Evolutionary conservation across 768 basidiomycete species (phyloP).

Genomic region (Termitomyces sp.): DNA sequence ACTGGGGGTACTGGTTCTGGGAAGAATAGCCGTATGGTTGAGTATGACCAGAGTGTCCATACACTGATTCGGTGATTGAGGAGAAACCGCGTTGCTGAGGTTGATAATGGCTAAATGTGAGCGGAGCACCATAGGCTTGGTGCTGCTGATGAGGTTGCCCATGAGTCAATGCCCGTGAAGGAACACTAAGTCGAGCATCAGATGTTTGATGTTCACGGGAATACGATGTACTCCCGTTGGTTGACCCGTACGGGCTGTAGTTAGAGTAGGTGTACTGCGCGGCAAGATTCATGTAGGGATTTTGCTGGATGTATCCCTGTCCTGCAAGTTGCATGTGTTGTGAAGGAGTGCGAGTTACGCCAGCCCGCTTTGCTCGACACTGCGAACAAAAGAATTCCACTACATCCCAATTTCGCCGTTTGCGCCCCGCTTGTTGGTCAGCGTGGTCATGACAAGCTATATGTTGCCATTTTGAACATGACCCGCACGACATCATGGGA

Average conservation of each 20-base stretch:
- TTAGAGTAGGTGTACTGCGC: constrained; percentile 6
- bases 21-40: constrained; percentile 19
- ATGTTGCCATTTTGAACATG: constrained; percentile 88
- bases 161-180: not conserved
- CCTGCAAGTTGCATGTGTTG: constrained; percentile 15
- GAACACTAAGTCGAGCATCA: not conserved
- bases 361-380: constrained; percentile 37
- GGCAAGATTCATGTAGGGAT: constrained; percentile 10
- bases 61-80: constrained; percentile 18
- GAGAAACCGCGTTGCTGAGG: constrained; percentile 39
- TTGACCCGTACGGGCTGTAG: constrained; percentile 2
- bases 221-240: constrained; percentile 13
- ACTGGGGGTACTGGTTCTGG: constrained; percentile 14
- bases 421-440: constrained; percentile 61
- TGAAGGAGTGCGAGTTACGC: not conserved
- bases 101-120: constrained; percentile 48
- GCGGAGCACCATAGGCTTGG: constrained; percentile 16
- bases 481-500: constrained; percentile 78
- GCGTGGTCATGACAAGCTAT: constrained; percentile 77
- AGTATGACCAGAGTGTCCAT: constrained; percentile 15
- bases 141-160: constrained; percentile 17
- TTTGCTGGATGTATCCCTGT: constrained; percentile 8
- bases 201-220: constrained; percentile 10
- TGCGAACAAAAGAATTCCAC: constrained; percentile 76
- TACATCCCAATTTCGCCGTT: constrained; percentile 77